A percentile compares a stretch with the other conserved stretches of the same genome.
Conservation (phyloP, 179 eudicot species). For the Gypsophila paniculata region DNA sequence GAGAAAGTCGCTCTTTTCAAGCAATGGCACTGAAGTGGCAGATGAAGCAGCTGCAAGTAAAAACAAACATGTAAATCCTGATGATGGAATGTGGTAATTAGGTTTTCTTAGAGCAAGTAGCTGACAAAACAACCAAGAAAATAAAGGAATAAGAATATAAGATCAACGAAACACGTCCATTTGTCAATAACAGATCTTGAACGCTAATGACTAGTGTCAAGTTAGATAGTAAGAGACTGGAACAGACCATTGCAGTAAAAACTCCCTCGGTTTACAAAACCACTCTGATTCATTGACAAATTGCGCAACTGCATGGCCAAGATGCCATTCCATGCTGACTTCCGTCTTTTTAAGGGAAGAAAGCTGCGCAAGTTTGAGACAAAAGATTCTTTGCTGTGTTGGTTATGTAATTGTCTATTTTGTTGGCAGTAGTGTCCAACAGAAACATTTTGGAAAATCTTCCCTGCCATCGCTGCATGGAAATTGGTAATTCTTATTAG, state of each 20-base stretch:
- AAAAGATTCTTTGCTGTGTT: constrained; percentile 48
- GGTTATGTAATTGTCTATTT: constrained; percentile 66
- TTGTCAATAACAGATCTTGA: constrained; percentile 17
- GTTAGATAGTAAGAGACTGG: constrained; percentile 55
- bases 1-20: constrained; percentile 65
- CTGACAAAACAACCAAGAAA: constrained; percentile 4
- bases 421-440: constrained; percentile 66
- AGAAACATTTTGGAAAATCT: constrained; percentile 73
- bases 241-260: constrained; percentile 92
- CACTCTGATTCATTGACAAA: constrained; percentile 45
- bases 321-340: constrained; percentile 62
- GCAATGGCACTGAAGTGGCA: constrained; percentile 42
- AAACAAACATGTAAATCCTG: constrained; percentile 11
- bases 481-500: constrained; percentile 62
- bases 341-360: constrained; percentile 66
- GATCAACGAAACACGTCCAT: constrained; percentile 14
- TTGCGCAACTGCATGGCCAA: constrained; percentile 61
- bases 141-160: neutral
- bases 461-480: constrained; percentile 87
- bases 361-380: constrained; percentile 52
- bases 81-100: neutral
- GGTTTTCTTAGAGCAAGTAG: neutral
- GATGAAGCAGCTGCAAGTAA: constrained; percentile 69
- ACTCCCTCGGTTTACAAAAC: constrained; percentile 50
- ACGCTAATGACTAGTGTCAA: constrained; percentile 22